Conservation (phyloP, 345 rosid species). For the Sonneratia caseolaris region DNA sequence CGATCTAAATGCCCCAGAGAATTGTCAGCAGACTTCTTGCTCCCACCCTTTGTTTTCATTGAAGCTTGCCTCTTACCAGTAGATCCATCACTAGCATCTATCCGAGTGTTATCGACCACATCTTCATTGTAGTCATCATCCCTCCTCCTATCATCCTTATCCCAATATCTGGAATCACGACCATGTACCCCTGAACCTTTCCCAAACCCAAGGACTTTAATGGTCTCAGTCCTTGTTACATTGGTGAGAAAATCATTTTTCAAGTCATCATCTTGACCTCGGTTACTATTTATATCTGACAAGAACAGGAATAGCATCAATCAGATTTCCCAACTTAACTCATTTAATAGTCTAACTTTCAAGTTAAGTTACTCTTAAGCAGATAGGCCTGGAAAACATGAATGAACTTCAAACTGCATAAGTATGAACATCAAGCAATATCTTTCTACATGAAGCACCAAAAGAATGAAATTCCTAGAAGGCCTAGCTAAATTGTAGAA, state of each 20-base stretch:
- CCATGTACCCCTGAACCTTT: slow-evolving; percentile 56
- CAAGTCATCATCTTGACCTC: slow-evolving; percentile 26
- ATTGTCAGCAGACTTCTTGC: slow-evolving; percentile 25
- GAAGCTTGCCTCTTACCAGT: slow-evolving; percentile 18
- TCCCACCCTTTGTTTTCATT: slow-evolving; percentile 14
- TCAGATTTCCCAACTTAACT: not conserved
- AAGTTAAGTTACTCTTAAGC: not conserved
- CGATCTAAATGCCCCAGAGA: slow-evolving; percentile 16
- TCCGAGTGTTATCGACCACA: slow-evolving; percentile 28
- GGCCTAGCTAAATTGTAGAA: not conserved
- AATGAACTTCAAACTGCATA: not conserved
- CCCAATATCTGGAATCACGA: slow-evolving; percentile 90
- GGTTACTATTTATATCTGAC: slow-evolving; percentile 31
- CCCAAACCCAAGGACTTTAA: slow-evolving; percentile 65
- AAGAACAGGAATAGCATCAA: slow-evolving; percentile 1
- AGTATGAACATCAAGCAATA: not conserved
- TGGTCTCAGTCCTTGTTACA: slow-evolving; percentile 55
- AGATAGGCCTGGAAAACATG: no score
- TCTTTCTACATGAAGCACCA: not conserved
- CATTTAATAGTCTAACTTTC: not conserved
- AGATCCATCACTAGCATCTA: slow-evolving; percentile 17
- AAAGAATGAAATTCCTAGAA: not conserved
- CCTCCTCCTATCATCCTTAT: slow-evolving; percentile 88
- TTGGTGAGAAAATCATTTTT: slow-evolving; percentile 59
- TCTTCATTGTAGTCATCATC: slow-evolving; percentile 78